These are phyloP conservation scores for Geotrichum carabidarum DNA, from an alignment of 1,139 yeast genomes.

Conservation along the genomic window DNA sequence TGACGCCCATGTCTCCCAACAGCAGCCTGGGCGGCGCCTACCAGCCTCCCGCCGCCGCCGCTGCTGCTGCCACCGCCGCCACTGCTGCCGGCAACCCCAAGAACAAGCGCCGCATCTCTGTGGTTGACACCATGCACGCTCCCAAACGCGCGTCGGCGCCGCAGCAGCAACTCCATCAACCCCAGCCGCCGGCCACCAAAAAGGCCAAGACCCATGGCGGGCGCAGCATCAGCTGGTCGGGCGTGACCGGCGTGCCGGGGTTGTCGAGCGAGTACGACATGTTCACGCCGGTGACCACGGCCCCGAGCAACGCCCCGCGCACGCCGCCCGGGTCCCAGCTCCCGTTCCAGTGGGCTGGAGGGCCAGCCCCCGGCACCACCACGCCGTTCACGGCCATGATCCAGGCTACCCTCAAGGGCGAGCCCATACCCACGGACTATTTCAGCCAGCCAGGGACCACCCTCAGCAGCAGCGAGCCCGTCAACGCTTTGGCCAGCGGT, in stretches of 20 bases:
- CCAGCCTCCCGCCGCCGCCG: neutral
- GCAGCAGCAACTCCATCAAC: neutral
- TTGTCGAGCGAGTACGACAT: neutral
- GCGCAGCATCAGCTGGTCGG: neutral
- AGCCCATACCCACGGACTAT: neutral
- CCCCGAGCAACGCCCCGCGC: neutral
- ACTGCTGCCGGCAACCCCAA: neutral
- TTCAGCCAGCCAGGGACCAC: neutral
- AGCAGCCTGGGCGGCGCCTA: neutral
- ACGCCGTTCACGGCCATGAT: conserved; percentile 1
- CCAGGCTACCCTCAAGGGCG: neutral
- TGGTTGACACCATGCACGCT: neutral
- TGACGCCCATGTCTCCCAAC: conserved; percentile 5
- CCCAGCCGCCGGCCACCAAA: neutral
- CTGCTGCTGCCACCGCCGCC: neutral
- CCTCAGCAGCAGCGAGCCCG: too few relatives aligned
- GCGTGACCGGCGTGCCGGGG: neutral
- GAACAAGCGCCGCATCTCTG: conserved; percentile 1
- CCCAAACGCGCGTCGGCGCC: neutral
- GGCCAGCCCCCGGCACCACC: neutral
- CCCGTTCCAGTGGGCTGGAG: neutral
- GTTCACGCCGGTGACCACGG: neutral
- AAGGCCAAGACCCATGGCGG: neutral
- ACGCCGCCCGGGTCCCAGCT: neutral
- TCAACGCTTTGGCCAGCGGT: too few relatives aligned